Evolutionary conservation across 139 green algal genomes (phyloP), one percentile per base, ranked within the genome.

Genomic region (Chlorella sp.): DNA sequence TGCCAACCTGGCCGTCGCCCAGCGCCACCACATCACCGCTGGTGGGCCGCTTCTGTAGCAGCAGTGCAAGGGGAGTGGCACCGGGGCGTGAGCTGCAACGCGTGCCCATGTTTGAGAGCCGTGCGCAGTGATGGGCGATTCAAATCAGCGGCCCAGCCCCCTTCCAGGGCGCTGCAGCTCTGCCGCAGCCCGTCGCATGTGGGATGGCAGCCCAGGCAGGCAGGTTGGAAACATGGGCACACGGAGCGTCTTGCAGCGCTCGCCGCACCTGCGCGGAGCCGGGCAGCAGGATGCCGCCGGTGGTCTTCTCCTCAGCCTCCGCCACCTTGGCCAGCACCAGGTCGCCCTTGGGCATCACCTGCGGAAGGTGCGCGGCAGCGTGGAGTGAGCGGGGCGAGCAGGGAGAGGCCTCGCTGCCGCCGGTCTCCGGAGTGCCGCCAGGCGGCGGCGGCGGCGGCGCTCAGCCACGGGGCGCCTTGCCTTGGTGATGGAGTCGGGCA

Each of bases 271-370:
- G 92, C 0, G 93, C 93, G 15, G 88, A 85, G n/a, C 89, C 84
- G 1, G 97, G 97, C 73, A 99, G 92, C 78, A 99, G 78, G 36
- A 99, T 94, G 60, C 97, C 97, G 36, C 96, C 97, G 20, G 91
- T 83, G 18, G 90, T 97, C 83, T 94, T 94, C 44, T 92, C 74
- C 89, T 99, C 94, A 65, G 90, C 89, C 74, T 95, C 91, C 39
- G 94, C 94, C 16, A 98, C 92, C 88, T 96, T 97, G 0, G 97
- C 93, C 44, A 99, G 90, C 28, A 99, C 91, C 26, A 97, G 91
- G 64, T 98, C 95, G 9, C 95, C 97, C 56, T 96, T 90, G 20
- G 97, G 97, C 78, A 89, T 95, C 26, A 99, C 90, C 78, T 94
- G 89, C 56, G 57, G 17, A 2, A 32, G 28, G 32, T 20, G 63